These are phyloP conservation scores for Phenoliferia sp. DNA, from an alignment of 1,284 basidiomycete species.

Conservation along the genomic window DNA sequence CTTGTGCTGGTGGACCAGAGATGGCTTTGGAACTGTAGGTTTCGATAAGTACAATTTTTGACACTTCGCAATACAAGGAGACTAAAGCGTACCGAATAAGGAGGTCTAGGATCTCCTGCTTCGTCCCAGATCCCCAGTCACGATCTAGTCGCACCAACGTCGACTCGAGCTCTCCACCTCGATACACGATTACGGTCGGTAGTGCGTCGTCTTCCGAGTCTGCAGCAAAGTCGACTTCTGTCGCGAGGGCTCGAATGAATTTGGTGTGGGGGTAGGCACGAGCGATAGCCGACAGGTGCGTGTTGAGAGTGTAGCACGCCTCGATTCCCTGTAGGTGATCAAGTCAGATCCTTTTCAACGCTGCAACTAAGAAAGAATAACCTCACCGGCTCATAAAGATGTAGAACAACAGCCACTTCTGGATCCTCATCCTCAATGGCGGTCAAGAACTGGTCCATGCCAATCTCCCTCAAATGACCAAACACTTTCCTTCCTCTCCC, in stretches of 20 bases:
- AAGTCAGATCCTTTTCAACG: background rate
- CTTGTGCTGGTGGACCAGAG: background rate
- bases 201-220: constrained; percentile 61
- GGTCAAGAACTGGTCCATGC: constrained; percentile 62
- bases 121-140: constrained; percentile 18
- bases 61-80: background rate
- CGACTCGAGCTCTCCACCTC: constrained; percentile 60
- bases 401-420: constrained; percentile 69
- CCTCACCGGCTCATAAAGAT: constrained; percentile 74
- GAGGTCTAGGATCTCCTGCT: constrained; percentile 13
- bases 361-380: background rate
- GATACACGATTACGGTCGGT: constrained; percentile 75
- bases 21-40: background rate
- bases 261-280: constrained; percentile 65
- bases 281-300: constrained; percentile 62
- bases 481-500: constrained; percentile 46
- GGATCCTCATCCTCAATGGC: constrained; percentile 61
- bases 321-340: constrained; percentile 31
- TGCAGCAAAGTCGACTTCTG: constrained; percentile 68
- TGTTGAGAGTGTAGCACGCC: constrained; percentile 61
- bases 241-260: constrained; percentile 68
- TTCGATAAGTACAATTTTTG: background rate
- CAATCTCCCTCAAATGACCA: constrained; percentile 76
- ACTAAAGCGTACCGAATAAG: constrained; percentile 11
- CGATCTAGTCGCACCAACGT: constrained; percentile 27